Evolutionary conservation across 495 filamentous ascomycete species (phyloP), one percentile per base, ranked within the genome.

Genomic region (Neurospora sp.): DNA sequence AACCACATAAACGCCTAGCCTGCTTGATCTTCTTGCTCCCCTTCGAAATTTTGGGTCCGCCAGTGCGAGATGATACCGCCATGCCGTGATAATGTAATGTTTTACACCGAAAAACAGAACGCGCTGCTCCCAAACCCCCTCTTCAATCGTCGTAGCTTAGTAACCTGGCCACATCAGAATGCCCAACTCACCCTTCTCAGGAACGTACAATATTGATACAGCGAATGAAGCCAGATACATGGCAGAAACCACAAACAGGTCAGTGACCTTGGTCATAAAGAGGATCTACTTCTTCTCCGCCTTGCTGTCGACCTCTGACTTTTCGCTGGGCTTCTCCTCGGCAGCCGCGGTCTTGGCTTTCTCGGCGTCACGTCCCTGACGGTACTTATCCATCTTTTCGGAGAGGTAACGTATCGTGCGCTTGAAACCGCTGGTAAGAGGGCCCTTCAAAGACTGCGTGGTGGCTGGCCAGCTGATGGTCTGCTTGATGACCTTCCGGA

Each of bases 381-480:
- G 83, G 77, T 88, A 87, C 83, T 97, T 97, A 53, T 82, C 87
- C 66, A 91, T 85, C 86, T 99, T 99, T 81, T 98, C 96, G 41
- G 84, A 83, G 73, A 95, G 72, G 82, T 99, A 99, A 73, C 88
- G 87, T 85, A 86, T 88, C 70, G 89, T 89, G 75, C 89, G 88
- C 53, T 82, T 76, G 8, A 91, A 75, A 0, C 96, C 96, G 1
- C 91, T 87, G 2, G 94, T 98, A 31, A 97, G 77, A 0, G 89
- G 77, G 5, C 93, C 90, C 82, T 99, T 98, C 48, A 94, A 73
- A 44, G 88, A 93, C 83, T 99, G 94, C 6, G 88, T 89, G 9
- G 91, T 93, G 73, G 92, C 93, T 4, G 96, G 93, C 96, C 96
- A 99, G 69, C 84, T 87, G 76, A 98, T 91, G 0, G 96, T 98